Conservation (phyloP, 306 rosid species). For the Inga oerstediana region DNA sequence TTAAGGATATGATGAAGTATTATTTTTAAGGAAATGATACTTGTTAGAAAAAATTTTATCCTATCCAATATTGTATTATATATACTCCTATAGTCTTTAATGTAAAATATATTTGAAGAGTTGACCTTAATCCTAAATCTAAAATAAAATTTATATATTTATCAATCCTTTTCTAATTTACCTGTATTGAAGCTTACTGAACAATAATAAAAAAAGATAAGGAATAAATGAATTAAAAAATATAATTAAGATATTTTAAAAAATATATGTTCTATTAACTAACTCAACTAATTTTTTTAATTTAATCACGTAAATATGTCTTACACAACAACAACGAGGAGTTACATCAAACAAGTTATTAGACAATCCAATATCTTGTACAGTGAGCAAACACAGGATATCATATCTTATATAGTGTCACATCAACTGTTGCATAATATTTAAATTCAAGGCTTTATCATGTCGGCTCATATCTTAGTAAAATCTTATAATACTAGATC, state of each 20-base stretch:
- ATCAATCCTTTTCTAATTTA: too few species aligned
- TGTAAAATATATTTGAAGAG: too few species aligned
- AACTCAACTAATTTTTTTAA: too few species aligned
- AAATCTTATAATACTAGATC: background rate
- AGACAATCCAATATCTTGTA: background rate
- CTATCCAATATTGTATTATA: background rate
- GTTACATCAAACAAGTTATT: background rate
- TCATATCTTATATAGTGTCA: background rate
- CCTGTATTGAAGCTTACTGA: too few species aligned
- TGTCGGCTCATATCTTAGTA: background rate
- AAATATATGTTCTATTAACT: too few species aligned
- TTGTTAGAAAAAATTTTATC: background rate
- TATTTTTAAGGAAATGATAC: background rate
- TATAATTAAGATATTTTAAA: too few species aligned
- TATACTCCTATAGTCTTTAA: too few species aligned
- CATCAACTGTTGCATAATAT: background rate
- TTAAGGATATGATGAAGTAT: accelerated
- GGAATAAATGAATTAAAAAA: too few species aligned
- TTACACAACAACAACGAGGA: accelerated
- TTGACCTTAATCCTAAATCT: too few species aligned
- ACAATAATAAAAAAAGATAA: too few species aligned
- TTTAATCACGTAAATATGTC: too few species aligned
- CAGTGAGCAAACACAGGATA: background rate
- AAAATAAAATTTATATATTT: too few species aligned
- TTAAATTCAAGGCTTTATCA: background rate